Base-by-base conservation (phyloP, 2,329 filamentous ascomycete species). In the Elsinoe arachidis region DNA sequence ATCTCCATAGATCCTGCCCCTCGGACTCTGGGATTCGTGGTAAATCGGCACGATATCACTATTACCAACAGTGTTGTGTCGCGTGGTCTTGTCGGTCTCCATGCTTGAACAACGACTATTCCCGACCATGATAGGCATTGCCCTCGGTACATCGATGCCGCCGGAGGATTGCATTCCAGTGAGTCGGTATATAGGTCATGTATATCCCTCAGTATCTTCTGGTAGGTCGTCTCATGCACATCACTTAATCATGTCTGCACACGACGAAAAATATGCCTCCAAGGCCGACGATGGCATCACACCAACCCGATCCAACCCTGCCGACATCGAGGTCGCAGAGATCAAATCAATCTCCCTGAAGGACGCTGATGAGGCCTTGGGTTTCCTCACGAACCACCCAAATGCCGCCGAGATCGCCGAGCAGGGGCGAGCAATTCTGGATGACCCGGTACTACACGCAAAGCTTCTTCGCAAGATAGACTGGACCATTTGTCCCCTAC, bases 321-420 rank as follows among this genome's bases (percentile, higher is more conserved):
- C 14, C 15, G 37, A 49, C 34, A 37, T 52, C 7, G 52, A 41
- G 21, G 55, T 38, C 43, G 55, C 39, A 17, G 39, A 57, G 14
- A 44, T 52, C 21, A 51, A 46, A 15, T 43, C 43, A 10, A 41
- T 54, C n/a, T 55, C 56, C 38, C 61, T 65, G 10, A 19, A 58
- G 11, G 69, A 71, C 34, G 70, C 66, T 6, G 71, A 73, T 59
- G 71, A 70, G 44, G 71, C 70, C 1, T 62, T 73, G 10, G 63
- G 65, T 12, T 73, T 72, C 58, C 64, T 73, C 3, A 64, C 67
- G 35, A 65, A 65, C 30, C 64, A 68, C 37, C 67, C 66, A 2
- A 56, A 60, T 1, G 61, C 64, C 10, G 59, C 62, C 11, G 65
- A 68, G 15, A 61, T 72, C 15, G 63, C 68, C n/a, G 64, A 67